Conservation (phyloP, 2,329 filamentous ascomycete species). For the Leptodontidium sp. region DNA sequence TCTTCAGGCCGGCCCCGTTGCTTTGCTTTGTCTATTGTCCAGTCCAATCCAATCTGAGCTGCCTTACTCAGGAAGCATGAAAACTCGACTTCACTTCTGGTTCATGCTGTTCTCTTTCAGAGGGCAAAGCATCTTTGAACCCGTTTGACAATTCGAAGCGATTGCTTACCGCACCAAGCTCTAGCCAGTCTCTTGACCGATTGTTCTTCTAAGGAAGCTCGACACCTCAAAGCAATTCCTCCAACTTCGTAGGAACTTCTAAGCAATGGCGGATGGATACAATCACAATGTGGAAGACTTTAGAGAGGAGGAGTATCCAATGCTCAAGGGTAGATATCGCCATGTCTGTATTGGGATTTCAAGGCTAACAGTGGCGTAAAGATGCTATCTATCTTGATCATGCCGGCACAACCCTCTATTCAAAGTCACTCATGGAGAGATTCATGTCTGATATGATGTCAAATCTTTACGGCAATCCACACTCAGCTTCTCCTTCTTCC, state of each 20-base stretch:
- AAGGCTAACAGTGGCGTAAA: constrained; percentile 27
- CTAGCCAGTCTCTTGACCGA: not conserved
- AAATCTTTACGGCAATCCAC: constrained; percentile 88
- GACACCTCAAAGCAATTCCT: not conserved
- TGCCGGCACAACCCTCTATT: constrained; percentile 87
- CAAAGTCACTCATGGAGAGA: constrained; percentile 80
- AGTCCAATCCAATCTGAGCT: constrained; percentile 1
- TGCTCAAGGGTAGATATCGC: constrained; percentile 65
- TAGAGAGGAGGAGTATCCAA: constrained; percentile 70
- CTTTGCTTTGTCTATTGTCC: constrained; percentile 6
- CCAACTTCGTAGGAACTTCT: not conserved
- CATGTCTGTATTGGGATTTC: not conserved
- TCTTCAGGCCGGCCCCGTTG: constrained; percentile 20
- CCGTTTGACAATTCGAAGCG: constrained; percentile 27
- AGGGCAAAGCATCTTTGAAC: constrained; percentile 29
- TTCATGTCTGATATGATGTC: constrained; percentile 78
- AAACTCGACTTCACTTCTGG: constrained; percentile 18
- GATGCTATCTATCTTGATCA: constrained; percentile 79
- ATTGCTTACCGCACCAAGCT: not conserved
- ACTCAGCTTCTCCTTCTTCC: constrained; percentile 84
- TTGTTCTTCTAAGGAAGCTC: not conserved
- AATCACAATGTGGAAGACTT: constrained; percentile 66
- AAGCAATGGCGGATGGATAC: constrained; percentile 53
- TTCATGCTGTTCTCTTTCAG: constrained; percentile 33
- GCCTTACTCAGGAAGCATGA: constrained; percentile 34